These are phyloP conservation scores for Ascochyta rabiei DNA, from an alignment of 2,329 filamentous ascomycete genomes.

Conservation along the genomic window DNA sequence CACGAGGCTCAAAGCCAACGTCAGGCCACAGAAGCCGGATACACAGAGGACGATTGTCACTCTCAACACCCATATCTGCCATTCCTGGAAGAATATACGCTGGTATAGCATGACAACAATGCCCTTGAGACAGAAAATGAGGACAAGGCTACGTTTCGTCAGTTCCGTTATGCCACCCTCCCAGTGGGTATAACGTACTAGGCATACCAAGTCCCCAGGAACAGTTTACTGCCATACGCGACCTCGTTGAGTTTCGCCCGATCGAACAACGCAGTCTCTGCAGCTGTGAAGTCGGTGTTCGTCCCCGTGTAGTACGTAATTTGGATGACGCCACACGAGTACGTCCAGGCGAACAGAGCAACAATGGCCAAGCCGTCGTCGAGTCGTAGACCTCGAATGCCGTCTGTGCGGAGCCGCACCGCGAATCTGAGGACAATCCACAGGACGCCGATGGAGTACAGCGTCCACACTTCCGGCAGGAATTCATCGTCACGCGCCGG, in stretches of 20 bases:
- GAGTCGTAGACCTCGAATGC: not conserved
- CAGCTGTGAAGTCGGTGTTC: constrained; percentile 14
- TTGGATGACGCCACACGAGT: constrained; percentile 11
- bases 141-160: not conserved
- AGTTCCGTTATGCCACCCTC: not conserved
- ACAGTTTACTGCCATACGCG: constrained; percentile 15
- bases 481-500: constrained; percentile 13
- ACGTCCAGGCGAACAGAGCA: constrained; percentile 11
- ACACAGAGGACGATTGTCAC: constrained; percentile 14
- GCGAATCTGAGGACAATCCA: constrained; percentile 11
- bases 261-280: constrained; percentile 13
- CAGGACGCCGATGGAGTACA: constrained; percentile 4
- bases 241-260: constrained; percentile 8
- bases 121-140: constrained; percentile 21
- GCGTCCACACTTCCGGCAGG: constrained; percentile 11
- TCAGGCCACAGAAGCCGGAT: constrained; percentile 7
- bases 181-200: constrained; percentile 10
- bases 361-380: constrained; percentile 14
- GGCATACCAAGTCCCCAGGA: constrained; percentile 18
- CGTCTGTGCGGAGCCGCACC: constrained; percentile 5
- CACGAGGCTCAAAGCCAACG: constrained; percentile 11
- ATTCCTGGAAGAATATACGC: constrained; percentile 15
- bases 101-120: constrained; percentile 21
- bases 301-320: constrained; percentile 19
- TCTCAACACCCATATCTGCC: constrained; percentile 16